A percentile compares a stretch with the other conserved stretches of the same genome.
Conservation (phyloP, 192 early-diverging fungal species). For the Rhizophlyctis rosea region DNA sequence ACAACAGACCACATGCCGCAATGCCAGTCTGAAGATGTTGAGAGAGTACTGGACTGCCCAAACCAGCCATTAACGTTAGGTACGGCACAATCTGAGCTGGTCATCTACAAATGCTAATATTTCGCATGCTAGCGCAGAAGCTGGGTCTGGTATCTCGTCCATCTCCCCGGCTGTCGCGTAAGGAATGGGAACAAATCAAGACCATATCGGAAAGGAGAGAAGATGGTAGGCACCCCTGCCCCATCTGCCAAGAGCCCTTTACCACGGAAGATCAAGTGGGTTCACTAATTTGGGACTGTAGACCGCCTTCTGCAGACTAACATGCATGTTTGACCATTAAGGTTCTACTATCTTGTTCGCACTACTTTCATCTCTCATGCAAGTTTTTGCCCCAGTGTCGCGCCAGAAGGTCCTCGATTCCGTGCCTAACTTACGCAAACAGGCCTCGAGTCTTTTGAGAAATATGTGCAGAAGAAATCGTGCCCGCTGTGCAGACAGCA, state of each 20-base stretch:
- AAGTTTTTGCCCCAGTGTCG: too few species aligned
- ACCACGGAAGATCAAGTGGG: slow-evolving; percentile 11
- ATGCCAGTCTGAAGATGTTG: not conserved
- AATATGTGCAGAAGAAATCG: slow-evolving; percentile 8
- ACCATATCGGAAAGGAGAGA: slow-evolving; percentile 3
- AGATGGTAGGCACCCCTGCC: slow-evolving; percentile 2
- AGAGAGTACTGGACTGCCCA: slow-evolving; percentile 3
- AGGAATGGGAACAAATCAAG: slow-evolving; percentile 13
- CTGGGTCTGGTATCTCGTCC: slow-evolving; percentile 12
- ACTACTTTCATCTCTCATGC: too few species aligned
- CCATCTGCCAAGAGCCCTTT: slow-evolving; percentile 25
- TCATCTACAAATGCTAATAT: not conserved
- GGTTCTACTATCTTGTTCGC: too few species aligned
- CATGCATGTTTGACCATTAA: not conserved
- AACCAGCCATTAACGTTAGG: slow-evolving; percentile 7
- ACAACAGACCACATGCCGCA: not conserved
- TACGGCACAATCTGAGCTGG: not conserved
- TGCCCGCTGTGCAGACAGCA: slow-evolving; percentile 21
- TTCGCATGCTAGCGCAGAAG: slow-evolving; percentile 9
- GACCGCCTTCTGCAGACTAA: not conserved
- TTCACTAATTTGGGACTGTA: not conserved
- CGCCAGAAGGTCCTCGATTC: slow-evolving; percentile 18
- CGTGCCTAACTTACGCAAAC: slow-evolving; percentile 14
- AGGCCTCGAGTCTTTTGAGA: slow-evolving; percentile 21
- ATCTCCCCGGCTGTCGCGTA: not conserved